phyloP scores from a whole-genome alignment of 805 yeast genomes.

The Metschnikowia peoriensis region DNA sequence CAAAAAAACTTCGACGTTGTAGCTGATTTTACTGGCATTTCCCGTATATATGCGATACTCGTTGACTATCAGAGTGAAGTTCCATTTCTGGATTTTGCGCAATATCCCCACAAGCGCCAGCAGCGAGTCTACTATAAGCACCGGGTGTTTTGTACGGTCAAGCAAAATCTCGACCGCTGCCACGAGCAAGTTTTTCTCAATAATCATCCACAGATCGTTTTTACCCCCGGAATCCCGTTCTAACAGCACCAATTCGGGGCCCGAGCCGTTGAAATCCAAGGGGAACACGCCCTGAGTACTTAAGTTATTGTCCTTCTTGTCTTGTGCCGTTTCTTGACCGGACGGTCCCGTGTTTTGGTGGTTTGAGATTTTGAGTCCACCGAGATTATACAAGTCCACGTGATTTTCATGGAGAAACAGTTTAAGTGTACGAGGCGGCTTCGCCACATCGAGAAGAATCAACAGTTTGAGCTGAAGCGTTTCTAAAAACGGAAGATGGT shows the following conservation, averaged over 20 bases:
- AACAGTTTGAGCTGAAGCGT: conserved; percentile 69
- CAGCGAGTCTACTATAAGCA: conserved; percentile 75
- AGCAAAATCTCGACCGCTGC: conserved; percentile 65
- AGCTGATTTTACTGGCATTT: conserved; percentile 68
- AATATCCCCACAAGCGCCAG: conserved; percentile 78
- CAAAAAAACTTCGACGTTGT: conserved; percentile 76
- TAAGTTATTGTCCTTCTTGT: conserved; percentile 1
- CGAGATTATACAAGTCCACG: conserved; percentile 51
- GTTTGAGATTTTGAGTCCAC: conserved; percentile 40
- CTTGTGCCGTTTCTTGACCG: conserved; percentile 5
- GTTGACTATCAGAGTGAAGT: conserved; percentile 74
- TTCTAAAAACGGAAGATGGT: conserved; percentile 73
- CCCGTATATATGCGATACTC: conserved; percentile 74
- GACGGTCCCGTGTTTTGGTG: conserved; percentile 27
- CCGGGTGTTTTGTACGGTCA: conserved; percentile 61
- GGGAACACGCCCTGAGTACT: conserved; percentile 1
- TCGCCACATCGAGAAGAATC: conserved; percentile 78
- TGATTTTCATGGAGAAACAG: conserved; percentile 59
- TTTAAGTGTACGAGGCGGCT: conserved; percentile 70
- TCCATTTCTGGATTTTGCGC: conserved; percentile 86
- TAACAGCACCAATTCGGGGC: conserved; percentile 26
- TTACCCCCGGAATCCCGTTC: conserved; percentile 23
- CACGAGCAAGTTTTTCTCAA: conserved; percentile 62
- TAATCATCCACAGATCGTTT: conserved; percentile 71
- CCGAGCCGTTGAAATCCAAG: conserved; percentile 3